phyloP scores from a whole-genome alignment of 305 asterid species.

The Fraxinus angustifolia region DNA sequence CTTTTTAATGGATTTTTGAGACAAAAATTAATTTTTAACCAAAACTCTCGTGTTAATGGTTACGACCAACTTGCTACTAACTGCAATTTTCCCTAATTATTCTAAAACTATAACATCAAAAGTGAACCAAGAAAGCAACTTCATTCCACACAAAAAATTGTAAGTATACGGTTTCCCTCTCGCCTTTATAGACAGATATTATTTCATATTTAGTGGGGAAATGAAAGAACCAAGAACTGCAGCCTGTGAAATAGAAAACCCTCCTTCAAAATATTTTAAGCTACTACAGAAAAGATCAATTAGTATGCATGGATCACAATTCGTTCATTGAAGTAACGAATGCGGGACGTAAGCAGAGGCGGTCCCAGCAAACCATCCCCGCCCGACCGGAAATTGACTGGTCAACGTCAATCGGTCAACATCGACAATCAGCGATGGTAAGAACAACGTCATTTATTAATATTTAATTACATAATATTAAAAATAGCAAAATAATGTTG shows the following conservation, averaged over 20 bases:
- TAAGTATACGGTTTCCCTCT: neutral
- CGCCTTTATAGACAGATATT: neutral
- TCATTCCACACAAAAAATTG: neutral
- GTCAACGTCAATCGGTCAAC: too few species aligned
- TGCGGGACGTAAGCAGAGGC: too few species aligned
- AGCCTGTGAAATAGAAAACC: neutral
- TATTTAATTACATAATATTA: too few species aligned
- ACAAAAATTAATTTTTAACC: neutral
- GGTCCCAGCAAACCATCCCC: too few species aligned
- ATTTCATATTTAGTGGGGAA: neutral
- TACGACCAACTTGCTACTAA: neutral
- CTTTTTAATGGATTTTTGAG: neutral
- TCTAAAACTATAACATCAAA: neutral
- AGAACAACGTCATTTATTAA: too few species aligned
- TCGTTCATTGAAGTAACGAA: neutral
- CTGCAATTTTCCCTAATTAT: neutral
- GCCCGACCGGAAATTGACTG: too few species aligned
- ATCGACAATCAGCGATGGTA: too few species aligned
- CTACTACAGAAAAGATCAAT: neutral
- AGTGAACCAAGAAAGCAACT: neutral
- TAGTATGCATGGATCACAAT: neutral
- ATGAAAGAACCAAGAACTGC: neutral
- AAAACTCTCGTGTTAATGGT: neutral
- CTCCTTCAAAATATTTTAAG: neutral
- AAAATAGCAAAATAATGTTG: too few species aligned